Evolutionary conservation across 1,284 basidiomycete genomes (phyloP).

Genomic region (Ceratobasidium sp.): DNA sequence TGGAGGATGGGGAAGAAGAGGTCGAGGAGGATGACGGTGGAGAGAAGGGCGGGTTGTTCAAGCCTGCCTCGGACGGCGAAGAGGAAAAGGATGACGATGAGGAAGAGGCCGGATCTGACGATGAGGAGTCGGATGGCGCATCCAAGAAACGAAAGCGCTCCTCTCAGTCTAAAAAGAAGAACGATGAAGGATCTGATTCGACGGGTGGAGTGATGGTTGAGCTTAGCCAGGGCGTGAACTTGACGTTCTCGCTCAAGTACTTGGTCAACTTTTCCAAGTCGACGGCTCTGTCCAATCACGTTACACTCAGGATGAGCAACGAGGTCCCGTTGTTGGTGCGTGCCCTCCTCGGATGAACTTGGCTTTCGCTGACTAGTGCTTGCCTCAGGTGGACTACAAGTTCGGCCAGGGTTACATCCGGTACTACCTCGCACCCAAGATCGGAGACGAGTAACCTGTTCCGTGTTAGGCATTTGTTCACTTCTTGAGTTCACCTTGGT

Average conservation of each 20-base stretch:
- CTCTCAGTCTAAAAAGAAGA: constrained; percentile 50
- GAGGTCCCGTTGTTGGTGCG: constrained; percentile 89
- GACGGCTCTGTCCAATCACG: constrained; percentile 77
- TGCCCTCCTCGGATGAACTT: constrained; percentile 49
- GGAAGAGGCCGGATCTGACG: constrained; percentile 56
- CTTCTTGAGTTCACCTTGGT: constrained; percentile 16
- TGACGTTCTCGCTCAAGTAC: constrained; percentile 98
- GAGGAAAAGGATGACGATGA: constrained; percentile 54
- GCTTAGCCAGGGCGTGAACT: constrained; percentile 90
- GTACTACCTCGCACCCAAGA: constrained; percentile 92
- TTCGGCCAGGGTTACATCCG: constrained; percentile 86
- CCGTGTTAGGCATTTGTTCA: not conserved
- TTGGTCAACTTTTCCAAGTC: constrained; percentile 98
- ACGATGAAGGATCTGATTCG: constrained; percentile 55
- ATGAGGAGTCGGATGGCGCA: constrained; percentile 51
- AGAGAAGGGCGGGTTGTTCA: constrained; percentile 56
- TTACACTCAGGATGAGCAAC: constrained; percentile 88
- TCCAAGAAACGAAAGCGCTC: constrained; percentile 73
- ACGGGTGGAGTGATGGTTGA: constrained; percentile 78
- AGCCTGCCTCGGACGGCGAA: constrained; percentile 49
- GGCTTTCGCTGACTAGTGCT: not conserved
- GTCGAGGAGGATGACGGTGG: constrained; percentile 62
- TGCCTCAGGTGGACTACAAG: constrained; percentile 79
- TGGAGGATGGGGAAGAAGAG: constrained; percentile 61
- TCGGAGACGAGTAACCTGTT: constrained; percentile 75